Evolutionary conservation across 2,329 filamentous ascomycete genomes (phyloP), one percentile per base, ranked within the genome.

Genomic region (Neonectria faginata): DNA sequence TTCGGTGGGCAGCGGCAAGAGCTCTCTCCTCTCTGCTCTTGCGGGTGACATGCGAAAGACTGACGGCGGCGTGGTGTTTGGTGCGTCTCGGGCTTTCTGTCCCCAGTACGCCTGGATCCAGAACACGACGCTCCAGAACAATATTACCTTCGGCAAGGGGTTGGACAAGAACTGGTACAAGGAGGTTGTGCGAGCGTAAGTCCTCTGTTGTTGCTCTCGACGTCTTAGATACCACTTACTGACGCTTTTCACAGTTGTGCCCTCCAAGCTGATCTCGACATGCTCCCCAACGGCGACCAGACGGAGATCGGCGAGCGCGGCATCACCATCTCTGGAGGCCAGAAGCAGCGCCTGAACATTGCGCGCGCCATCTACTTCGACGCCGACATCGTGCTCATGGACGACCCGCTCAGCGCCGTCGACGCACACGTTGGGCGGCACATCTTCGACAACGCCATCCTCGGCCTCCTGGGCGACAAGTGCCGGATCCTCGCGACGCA

Each of bases 91-190:
- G 66, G 93, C 95, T 0, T 97, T 97, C 73, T 98, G 96, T 70
- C 95, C 95, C 0, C 95, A 99, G 76, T 97, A 97, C 75, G 93
- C 96, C 0, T 99, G 96, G 96, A 97, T 99, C 53, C 95, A 98
- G 76, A 98, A 98, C 74, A 86, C 93, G 0, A 92, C 91, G 0
- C 87, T 98, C 3, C 89, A 89, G 66, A 89, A 97, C 36, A 99
- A 99, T 74, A 97, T 99, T 64, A 80, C 93, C 0, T 98, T 98
- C 74, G 95, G 95, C 11, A 95, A 93, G 70, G 86, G 89, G 0
- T 87, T 91, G 80, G 85, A 97, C 57, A 85, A 85, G 62, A 81
- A 82, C 3, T 97, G 95, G 94, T 97, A 97, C 74, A 86, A 91
- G 48, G 81, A 91, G 56, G 94, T 97, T n/a, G 85, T 97, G 33